These are phyloP conservation scores for Catenaria anguillulae DNA, from an alignment of 371 early-diverging fungal species.

Conservation along the genomic window DNA sequence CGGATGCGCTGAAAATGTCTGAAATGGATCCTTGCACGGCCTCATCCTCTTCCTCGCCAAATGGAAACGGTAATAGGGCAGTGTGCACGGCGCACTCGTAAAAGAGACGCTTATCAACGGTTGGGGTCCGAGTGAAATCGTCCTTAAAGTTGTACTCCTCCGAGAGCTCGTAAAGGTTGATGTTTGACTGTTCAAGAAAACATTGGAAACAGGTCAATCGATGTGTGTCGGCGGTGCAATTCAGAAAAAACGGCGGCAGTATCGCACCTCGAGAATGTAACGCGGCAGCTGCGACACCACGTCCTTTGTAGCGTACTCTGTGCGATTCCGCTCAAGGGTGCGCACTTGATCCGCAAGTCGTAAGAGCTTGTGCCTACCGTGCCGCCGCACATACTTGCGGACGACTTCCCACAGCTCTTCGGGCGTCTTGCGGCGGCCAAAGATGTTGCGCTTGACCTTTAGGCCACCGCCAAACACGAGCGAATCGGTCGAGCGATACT, in stretches of 20 bases:
- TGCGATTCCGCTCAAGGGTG: not conserved
- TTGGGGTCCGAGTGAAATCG: not conserved
- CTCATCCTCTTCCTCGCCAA: not conserved
- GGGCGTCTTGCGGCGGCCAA: not conserved
- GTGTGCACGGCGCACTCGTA: slow-evolving; percentile 1
- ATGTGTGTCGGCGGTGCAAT: too few relatives aligned
- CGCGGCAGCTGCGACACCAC: not conserved
- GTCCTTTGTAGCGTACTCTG: too few relatives aligned
- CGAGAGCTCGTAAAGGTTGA: not conserved
- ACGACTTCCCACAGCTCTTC: not conserved
- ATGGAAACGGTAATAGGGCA: not conserved
- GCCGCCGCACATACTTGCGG: not conserved
- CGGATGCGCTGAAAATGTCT: not conserved
- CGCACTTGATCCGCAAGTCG: not conserved
- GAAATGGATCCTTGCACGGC: not conserved
- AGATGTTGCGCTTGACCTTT: not conserved
- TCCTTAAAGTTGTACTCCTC: not conserved
- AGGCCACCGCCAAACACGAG: not conserved
- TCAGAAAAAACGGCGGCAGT: too few relatives aligned
- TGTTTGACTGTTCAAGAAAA: not conserved
- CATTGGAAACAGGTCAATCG: too few relatives aligned
- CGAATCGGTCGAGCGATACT: not conserved
- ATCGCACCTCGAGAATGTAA: not conserved
- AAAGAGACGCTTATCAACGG: not conserved
- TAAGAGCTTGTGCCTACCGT: not conserved